Evolutionary conservation across 768 basidiomycete genomes (phyloP).

Genomic region (Hericium erinaceus): DNA sequence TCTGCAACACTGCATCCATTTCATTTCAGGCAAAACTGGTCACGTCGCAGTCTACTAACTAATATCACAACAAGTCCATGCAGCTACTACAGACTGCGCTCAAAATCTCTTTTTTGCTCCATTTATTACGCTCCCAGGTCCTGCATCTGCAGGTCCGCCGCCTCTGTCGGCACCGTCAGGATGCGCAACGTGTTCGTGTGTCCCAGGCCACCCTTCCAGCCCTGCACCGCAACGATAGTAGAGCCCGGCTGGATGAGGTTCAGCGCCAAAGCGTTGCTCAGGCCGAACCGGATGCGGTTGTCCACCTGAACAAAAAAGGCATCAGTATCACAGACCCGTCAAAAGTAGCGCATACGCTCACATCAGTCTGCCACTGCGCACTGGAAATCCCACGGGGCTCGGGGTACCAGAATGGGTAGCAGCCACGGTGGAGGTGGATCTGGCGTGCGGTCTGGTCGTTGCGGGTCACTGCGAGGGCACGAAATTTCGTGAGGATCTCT

Average conservation of each 20-base stretch:
- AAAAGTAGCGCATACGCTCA: constrained; percentile 30
- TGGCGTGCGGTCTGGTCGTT: constrained; percentile 94
- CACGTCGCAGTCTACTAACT: neutral
- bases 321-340: constrained; percentile 3
- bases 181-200: constrained; percentile 90
- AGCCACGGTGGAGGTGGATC: constrained; percentile 92
- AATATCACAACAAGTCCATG: neutral
- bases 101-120: neutral
- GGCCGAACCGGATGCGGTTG: constrained; percentile 83
- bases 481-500: neutral
- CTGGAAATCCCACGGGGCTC: constrained; percentile 85
- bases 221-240: constrained; percentile 91
- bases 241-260: constrained; percentile 83
- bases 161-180: constrained; percentile 73
- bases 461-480: constrained; percentile 63
- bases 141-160: constrained; percentile 69
- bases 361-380: constrained; percentile 97
- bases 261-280: constrained; percentile 73
- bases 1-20: neutral
- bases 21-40: neutral
- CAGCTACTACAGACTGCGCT: neutral
- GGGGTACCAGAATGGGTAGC: constrained; percentile 95
- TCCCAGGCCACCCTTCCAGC: constrained; percentile 98
- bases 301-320: constrained; percentile 46
- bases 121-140: constrained; percentile 30